Conservation (phyloP, 139 green algal genomes). For the Zygnema circumcarinatum region DNA sequence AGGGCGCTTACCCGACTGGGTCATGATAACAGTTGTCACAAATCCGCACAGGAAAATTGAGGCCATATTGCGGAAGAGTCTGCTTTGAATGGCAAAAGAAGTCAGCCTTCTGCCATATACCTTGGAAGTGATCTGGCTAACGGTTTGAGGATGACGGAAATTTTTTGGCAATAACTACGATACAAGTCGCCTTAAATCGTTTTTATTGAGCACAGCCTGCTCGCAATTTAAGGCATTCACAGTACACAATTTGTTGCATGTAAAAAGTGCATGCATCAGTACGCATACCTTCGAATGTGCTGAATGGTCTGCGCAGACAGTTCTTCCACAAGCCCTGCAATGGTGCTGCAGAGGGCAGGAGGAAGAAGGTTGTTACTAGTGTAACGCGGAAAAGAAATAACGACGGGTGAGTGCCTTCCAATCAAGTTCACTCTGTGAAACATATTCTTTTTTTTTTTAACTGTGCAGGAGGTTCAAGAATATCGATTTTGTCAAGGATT, state of each 20-base stretch:
- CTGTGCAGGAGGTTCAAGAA: no score
- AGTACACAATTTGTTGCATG: background rate
- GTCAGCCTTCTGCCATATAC: background rate
- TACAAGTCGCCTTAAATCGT: background rate
- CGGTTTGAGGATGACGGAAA: no score
- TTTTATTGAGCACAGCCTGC: background rate
- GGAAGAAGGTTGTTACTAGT: no score
- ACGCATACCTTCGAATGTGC: background rate
- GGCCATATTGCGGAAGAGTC: conserved; percentile 15
- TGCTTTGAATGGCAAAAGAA: background rate
- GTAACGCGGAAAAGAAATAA: no score
- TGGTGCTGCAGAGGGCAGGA: background rate
- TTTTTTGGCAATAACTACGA: conserved; percentile 13
- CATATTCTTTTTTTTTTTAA: no score
- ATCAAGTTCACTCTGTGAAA: no score
- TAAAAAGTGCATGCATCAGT: no score
- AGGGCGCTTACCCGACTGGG: background rate
- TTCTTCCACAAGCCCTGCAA: conserved; percentile 21
- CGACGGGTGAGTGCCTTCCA: no score
- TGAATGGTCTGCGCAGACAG: conserved; percentile 18
- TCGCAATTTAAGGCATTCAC: background rate
- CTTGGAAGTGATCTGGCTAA: no score
- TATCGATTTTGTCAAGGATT: no score
- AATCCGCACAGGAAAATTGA: conserved; percentile 17
- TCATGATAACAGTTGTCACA: background rate